phyloP scores from a whole-genome alignment of 345 rosid genomes.

The Aegle marmelos region DNA sequence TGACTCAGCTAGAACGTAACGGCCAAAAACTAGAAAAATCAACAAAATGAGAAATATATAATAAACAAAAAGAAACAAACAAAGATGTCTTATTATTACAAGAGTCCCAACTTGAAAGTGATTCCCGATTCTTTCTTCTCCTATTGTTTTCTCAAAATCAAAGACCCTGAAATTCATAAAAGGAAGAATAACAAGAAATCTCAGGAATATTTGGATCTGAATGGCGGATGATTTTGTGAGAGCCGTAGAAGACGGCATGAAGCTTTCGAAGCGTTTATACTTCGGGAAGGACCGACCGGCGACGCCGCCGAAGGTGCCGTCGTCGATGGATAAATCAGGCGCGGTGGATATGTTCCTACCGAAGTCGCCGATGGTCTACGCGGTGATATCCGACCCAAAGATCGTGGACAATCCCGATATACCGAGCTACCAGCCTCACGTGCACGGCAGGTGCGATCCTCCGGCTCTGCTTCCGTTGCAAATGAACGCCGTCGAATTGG shows the following conservation, averaged over 20 bases:
- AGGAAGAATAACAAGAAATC: too few relatives aligned
- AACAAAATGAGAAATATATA: background rate
- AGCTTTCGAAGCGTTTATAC: slow-evolving; percentile 70
- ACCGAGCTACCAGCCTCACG: slow-evolving; percentile 97
- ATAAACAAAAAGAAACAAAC: background rate
- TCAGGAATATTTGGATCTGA: background rate
- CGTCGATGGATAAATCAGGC: slow-evolving; percentile 59
- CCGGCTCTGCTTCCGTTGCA: slow-evolving; percentile 88
- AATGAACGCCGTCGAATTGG: slow-evolving; percentile 68
- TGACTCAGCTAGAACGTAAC: background rate
- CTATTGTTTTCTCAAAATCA: background rate
- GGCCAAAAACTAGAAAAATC: background rate
- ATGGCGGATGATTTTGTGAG: slow-evolving; percentile 78
- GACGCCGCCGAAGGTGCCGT: slow-evolving; percentile 55
- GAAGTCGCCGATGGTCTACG: slow-evolving; percentile 79
- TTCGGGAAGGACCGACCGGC: slow-evolving; percentile 78
- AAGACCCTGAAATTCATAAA: background rate
- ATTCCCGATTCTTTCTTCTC: slow-evolving; percentile 7
- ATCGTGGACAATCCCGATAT: slow-evolving; percentile 90
- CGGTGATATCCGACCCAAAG: slow-evolving; percentile 72
- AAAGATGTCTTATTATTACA: slow-evolving; percentile 2
- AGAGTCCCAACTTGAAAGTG: slow-evolving; percentile 26
- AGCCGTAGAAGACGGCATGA: slow-evolving; percentile 83
- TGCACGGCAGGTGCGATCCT: slow-evolving; percentile 86
- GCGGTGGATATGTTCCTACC: slow-evolving; percentile 42